Evolutionary conservation across 2,329 filamentous ascomycete species (phyloP).

Genomic region (Cordyceps tenuipes): DNA sequence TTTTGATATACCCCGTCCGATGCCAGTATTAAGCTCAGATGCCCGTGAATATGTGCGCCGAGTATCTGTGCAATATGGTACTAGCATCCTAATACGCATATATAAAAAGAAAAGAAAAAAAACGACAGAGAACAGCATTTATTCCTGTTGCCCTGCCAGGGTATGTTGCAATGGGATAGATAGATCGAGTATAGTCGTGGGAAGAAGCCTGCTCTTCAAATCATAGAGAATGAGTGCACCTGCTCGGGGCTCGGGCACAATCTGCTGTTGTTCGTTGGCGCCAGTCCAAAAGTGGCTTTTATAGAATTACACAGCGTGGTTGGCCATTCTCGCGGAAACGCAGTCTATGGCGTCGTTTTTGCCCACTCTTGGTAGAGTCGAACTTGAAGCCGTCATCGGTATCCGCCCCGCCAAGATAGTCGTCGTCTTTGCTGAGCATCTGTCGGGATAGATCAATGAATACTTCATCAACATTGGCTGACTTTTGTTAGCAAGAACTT

Average conservation of each 20-base stretch:
- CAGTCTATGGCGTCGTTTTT: constrained; percentile 23
- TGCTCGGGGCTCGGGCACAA: not conserved
- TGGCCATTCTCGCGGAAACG: constrained; percentile 25
- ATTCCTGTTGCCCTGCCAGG: not conserved
- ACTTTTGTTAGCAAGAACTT: constrained; percentile 17
- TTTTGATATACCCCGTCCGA: not conserved
- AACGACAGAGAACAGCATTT: not conserved
- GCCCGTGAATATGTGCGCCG: not conserved
- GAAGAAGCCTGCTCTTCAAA: not conserved
- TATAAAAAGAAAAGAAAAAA: not conserved
- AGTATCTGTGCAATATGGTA: not conserved
- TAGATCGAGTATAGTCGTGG: too few relatives aligned
- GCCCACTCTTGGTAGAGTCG: constrained; percentile 23
- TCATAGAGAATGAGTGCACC: not conserved
- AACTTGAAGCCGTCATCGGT: constrained; percentile 35
- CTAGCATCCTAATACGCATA: not conserved
- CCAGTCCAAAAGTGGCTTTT: constrained; percentile 12
- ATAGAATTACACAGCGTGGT: constrained; percentile 37
- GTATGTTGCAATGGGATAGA: not conserved
- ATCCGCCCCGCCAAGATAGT: constrained; percentile 26
- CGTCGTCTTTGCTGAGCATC: constrained; percentile 67
- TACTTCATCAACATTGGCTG: constrained; percentile 81
- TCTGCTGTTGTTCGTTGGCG: not conserved
- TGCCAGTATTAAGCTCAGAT: not conserved
- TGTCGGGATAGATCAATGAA: constrained; percentile 79